phyloP scores from a whole-genome alignment of 139 green algal genomes.

The Haematococcus lacustris region DNA sequence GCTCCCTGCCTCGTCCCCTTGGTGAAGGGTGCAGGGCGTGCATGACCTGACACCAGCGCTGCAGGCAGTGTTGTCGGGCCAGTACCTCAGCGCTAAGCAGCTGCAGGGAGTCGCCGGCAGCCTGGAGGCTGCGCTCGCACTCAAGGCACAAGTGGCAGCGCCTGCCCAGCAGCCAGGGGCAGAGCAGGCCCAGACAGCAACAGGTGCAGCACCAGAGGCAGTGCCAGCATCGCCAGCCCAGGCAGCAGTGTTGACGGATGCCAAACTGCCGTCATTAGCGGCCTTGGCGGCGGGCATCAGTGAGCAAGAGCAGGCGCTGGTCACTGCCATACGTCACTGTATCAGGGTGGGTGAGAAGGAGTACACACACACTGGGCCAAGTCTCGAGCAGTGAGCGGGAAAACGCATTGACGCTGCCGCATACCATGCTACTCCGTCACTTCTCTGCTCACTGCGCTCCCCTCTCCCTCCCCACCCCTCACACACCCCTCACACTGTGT shows the following conservation, averaged over 20 bases:
- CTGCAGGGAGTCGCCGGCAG: constrained; percentile 60
- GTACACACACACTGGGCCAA: neutral
- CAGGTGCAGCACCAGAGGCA: constrained; percentile 8
- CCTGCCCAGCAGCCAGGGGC: neutral
- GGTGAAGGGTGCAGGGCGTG: constrained; percentile 22
- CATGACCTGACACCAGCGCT: constrained; percentile 56
- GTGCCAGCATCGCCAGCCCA: too few relatives aligned
- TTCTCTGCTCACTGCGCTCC: neutral
- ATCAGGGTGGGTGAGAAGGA: constrained; percentile 21
- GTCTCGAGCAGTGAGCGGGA: neutral
- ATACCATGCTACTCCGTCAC: neutral
- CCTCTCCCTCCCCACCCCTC: neutral
- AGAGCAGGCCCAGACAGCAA: neutral
- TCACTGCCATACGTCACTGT: constrained; percentile 34
- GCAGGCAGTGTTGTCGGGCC: constrained; percentile 23
- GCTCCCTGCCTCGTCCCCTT: neutral
- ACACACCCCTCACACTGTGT: neutral
- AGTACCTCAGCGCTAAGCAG: constrained; percentile 51
- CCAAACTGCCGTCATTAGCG: constrained; percentile 28
- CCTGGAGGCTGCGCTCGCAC: constrained; percentile 31
- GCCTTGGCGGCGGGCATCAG: constrained; percentile 30
- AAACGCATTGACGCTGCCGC: neutral
- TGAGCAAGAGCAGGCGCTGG: constrained; percentile 28
- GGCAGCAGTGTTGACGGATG: too few relatives aligned
- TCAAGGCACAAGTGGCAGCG: neutral